Percentiles rank a stretch among this genome's conserved stretches.
Conservation (phyloP, 202 grass and related monocot species). For the Digitaria exilis region DNA sequence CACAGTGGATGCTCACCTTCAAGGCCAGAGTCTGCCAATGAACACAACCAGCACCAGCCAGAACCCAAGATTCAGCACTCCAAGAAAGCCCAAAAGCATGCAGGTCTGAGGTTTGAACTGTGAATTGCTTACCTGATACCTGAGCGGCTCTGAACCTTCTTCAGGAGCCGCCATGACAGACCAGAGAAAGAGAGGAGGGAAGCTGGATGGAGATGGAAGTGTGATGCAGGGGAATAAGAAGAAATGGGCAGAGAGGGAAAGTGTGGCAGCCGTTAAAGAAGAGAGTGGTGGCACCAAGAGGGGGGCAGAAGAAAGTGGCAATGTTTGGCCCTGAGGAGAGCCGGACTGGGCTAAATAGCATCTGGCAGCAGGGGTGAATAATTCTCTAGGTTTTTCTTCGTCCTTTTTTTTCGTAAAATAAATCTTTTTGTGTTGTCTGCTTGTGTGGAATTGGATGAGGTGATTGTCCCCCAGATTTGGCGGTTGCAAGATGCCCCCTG, state of each 20-base stretch:
- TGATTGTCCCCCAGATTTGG: slow-evolving; percentile 38
- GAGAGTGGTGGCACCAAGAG: not conserved
- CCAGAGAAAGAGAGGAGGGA: not conserved
- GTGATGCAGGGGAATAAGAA: not conserved
- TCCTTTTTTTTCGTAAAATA: not conserved
- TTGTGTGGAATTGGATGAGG: slow-evolving; percentile 16
- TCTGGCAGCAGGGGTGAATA: slow-evolving; percentile 24
- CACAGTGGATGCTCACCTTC: slow-evolving; percentile 98
- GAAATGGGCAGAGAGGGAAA: not conserved
- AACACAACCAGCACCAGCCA: not conserved
- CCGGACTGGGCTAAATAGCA: slow-evolving; percentile 45
- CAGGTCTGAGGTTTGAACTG: not conserved
- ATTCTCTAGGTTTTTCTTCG: slow-evolving; percentile 8
- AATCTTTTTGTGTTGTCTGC: not conserved
- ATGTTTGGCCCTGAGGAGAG: slow-evolving; percentile 40
- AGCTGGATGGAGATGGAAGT: not conserved
- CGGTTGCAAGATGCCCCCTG: slow-evolving; percentile 34
- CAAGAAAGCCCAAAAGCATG: slow-evolving; percentile 2
- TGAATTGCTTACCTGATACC: slow-evolving; percentile 71
- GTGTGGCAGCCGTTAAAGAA: not conserved
- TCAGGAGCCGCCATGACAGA: slow-evolving; percentile 60
- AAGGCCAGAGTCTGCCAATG: slow-evolving; percentile 62
- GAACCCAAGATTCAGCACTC: not conserved
- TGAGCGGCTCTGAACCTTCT: slow-evolving; percentile 66
- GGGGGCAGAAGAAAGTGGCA: slow-evolving; percentile 34